Base-by-base conservation (phyloP, 1,284 basidiomycete species). In the Malassezia dermatis region DNA sequence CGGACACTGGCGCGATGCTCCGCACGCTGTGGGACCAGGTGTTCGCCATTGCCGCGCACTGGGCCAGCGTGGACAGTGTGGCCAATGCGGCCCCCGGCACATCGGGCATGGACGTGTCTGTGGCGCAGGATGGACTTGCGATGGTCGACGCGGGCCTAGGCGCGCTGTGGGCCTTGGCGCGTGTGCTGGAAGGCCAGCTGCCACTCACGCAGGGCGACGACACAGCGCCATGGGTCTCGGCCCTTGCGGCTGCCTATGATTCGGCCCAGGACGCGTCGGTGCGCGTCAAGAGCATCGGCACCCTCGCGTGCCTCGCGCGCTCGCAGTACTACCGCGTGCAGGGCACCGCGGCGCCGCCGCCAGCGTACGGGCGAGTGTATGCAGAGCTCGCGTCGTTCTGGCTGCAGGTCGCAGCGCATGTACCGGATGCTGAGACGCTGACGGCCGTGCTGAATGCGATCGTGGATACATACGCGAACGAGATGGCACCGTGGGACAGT, bases 401-500 rank as follows among this genome's bases (percentile, higher is more conserved):
- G 40, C n/a, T 50, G 6, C 27, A 51, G 19, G 45, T 46, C 11
- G 31, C 24, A n/a, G 30, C 11, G 27, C 30, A 46, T 8, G 37
- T 41, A 8, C 17, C 39, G 15, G 35, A 79, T 42, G 80, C 83
- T 2, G 90, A 95, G 69, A 79, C 84, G 0, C 78, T 86, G 53
- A 79, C 95, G 17, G 88, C 93, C 65, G 82, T 83, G 0, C 78
- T 84, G 28, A 90, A 93, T 32, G 87, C 86, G 24, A 75, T 96
- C 45, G 88, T 96, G 62, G 93, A 96, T 75, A 86, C 93, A 47
- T 98, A 88, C 75, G 88, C 90, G 1, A 93, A 98, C 76, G 94
- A 98, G 75, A 80, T 77, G 8, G 76, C 83, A 46, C 80, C 84
- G 0, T 94, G 87, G 74, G 91, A 98, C 75, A 65, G 84, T 62